Percentiles rank a stretch among this genome's conserved stretches.
phyloP scores from a whole-genome alignment of 305 asterid genomes.

The Petunia hybrid region DNA sequence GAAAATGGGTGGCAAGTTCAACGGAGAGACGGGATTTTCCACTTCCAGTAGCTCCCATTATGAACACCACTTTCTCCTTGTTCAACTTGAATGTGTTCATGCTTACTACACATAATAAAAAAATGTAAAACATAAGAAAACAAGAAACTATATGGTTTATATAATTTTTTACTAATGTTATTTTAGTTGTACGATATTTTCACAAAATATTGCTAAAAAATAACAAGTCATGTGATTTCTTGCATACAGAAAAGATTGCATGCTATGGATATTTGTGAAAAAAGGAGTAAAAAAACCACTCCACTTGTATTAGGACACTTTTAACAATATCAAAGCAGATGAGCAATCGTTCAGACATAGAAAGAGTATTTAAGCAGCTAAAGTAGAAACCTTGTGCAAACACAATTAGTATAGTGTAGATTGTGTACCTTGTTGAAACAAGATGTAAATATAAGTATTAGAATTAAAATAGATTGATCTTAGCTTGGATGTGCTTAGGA shows the following conservation, averaged over 20 bases:
- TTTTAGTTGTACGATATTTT: too few species aligned
- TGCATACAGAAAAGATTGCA: too few species aligned
- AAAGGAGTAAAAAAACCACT: too few species aligned
- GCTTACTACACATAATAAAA: not conserved
- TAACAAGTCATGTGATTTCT: too few species aligned
- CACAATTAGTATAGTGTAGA: not conserved
- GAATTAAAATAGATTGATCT: too few species aligned
- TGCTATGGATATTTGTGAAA: too few species aligned
- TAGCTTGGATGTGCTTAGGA: not conserved
- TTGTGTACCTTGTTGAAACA: too few species aligned
- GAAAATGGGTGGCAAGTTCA: slow-evolving; percentile 45
- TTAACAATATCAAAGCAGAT: not conserved
- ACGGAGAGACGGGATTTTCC: slow-evolving; percentile 56
- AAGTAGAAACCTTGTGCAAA: not conserved
- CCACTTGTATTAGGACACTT: not conserved
- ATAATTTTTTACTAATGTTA: too few species aligned
- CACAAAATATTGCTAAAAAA: too few species aligned
- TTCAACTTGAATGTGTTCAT: not conserved
- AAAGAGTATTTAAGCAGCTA: not conserved
- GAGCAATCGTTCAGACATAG: not conserved
- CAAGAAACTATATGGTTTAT: too few species aligned
- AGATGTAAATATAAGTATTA: too few species aligned
- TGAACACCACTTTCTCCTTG: slow-evolving; percentile 46
- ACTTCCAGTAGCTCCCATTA: slow-evolving; percentile 54
- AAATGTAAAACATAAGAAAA: too few species aligned